Evolutionary conservation across 352 stramenopile species (phyloP).

Genomic region (Pythium apleroticum): DNA sequence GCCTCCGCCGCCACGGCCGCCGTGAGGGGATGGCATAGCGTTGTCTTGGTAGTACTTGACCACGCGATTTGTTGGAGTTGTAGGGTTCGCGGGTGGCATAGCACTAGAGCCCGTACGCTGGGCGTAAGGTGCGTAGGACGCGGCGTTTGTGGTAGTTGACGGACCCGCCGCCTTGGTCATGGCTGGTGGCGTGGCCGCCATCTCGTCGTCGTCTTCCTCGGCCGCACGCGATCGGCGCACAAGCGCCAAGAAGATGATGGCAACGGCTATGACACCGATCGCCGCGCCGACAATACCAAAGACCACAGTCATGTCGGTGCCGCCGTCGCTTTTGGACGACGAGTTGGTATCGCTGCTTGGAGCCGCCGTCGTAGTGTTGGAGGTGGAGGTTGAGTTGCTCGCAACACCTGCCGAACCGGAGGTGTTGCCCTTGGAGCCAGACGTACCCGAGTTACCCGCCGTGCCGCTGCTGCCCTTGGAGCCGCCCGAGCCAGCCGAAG

Average conservation of each 20-base stretch:
- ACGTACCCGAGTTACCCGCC: slow-evolving; percentile 3
- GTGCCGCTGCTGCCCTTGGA: slow-evolving; percentile 8
- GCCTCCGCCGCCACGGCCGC: slow-evolving; percentile 9
- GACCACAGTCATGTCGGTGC: slow-evolving; percentile 69
- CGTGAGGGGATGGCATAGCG: slow-evolving; percentile 23
- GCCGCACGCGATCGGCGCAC: slow-evolving; percentile 68
- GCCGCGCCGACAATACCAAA: slow-evolving; percentile 76
- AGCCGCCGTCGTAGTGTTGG: slow-evolving; percentile 4
- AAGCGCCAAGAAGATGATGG: slow-evolving; percentile 74
- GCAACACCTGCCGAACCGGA: slow-evolving; percentile 7
- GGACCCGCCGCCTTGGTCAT: slow-evolving; percentile 19
- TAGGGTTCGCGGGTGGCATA: slow-evolving; percentile 18
- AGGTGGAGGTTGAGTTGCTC: slow-evolving; percentile 5
- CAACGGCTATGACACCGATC: slow-evolving; percentile 78
- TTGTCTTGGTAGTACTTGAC: slow-evolving; percentile 33
- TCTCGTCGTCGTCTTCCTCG: slow-evolving; percentile 58
- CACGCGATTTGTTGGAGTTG: slow-evolving; percentile 26
- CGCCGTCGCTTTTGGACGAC: slow-evolving; percentile 9
- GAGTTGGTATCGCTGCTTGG: slow-evolving; percentile 1
- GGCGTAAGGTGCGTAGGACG: slow-evolving; percentile 25
- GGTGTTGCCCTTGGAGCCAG: slow-evolving; percentile 6
- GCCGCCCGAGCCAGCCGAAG: slow-evolving; percentile 16
- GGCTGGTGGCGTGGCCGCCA: slow-evolving; percentile 13
- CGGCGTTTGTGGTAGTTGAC: slow-evolving; percentile 20
- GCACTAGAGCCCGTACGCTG: slow-evolving; percentile 4